These are phyloP conservation scores for Luffa aegyptiaca DNA, from an alignment of 306 rosid genomes.

Conservation along the genomic window DNA sequence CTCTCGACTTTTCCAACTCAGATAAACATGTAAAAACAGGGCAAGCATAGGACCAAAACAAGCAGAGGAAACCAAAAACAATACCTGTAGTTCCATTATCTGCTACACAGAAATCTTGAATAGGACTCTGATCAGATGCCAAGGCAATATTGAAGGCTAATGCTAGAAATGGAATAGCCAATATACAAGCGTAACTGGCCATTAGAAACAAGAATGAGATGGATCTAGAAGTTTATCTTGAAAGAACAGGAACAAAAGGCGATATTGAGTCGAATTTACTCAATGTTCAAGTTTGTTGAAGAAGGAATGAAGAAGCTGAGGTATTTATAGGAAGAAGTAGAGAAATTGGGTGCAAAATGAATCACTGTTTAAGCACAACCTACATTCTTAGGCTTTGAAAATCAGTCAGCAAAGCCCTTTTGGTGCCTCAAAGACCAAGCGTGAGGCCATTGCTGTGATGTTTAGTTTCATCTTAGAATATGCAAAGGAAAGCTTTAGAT, in stretches of 20 bases:
- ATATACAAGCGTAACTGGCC: not conserved
- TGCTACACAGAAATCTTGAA: constrained; percentile 39
- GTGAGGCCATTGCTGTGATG: not conserved
- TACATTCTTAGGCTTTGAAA: not conserved
- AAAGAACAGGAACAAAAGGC: not conserved
- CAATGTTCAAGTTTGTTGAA: not conserved
- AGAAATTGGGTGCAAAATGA: not conserved
- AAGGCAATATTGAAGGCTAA: not conserved
- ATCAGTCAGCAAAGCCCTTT: not conserved
- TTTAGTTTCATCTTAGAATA: not conserved
- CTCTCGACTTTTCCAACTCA: not conserved
- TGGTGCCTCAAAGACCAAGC: not conserved
- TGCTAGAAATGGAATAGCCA: not conserved
- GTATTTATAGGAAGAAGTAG: constrained; percentile 7
- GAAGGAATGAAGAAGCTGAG: not conserved
- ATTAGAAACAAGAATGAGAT: not conserved
- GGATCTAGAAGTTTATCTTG: not conserved
- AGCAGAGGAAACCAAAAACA: not conserved
- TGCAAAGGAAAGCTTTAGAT: not conserved
- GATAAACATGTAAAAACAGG: not conserved
- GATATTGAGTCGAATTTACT: not conserved
- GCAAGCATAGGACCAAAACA: not conserved
- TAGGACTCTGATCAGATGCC: constrained; percentile 23
- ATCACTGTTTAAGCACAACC: not conserved
- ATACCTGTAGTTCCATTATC: constrained; percentile 23